Percentiles rank a stretch among this genome's conserved stretches.
Evolutionary conservation across 192 early-diverging fungal species (phyloP).

Genomic region (Jimgerdemannia lactiflua): DNA sequence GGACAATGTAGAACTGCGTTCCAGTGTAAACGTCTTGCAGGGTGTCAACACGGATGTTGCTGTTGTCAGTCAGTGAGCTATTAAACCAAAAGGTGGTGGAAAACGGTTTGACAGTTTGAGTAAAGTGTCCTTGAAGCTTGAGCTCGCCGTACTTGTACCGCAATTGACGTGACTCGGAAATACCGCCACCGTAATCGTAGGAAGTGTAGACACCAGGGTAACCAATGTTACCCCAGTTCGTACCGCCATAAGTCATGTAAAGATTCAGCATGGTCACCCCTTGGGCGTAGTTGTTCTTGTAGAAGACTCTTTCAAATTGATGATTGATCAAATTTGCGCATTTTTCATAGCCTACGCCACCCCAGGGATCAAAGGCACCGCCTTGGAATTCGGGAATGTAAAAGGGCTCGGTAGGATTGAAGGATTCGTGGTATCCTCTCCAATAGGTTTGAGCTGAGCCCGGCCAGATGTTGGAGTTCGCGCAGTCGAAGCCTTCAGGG

Average conservation of each 20-base stretch:
- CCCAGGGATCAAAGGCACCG: not conserved
- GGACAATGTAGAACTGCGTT: constrained; percentile 8
- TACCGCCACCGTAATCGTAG: constrained; percentile 10
- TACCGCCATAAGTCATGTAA: constrained; percentile 70
- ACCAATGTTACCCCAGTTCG: constrained; percentile 61
- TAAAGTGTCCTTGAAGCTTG: constrained; percentile 4
- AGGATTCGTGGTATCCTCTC: not conserved
- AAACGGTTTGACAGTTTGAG: not conserved
- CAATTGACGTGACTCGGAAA: constrained; percentile 7
- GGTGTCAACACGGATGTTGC: not conserved
- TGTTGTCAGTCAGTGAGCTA: constrained; percentile 1
- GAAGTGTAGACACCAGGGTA: constrained; percentile 5
- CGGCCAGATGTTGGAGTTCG: constrained; percentile 6
- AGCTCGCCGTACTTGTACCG: constrained; percentile 6
- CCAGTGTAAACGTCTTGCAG: not conserved
- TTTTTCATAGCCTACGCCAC: constrained; percentile 6
- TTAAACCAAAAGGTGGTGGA: not conserved
- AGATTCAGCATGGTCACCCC: constrained; percentile 55
- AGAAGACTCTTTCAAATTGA: constrained; percentile 19
- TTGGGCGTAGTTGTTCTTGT: constrained; percentile 44
- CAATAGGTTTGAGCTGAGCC: not conserved
- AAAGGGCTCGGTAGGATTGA: constrained; percentile 1
- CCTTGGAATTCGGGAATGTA: constrained; percentile 10
- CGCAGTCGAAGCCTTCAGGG: constrained; percentile 10
- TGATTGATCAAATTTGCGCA: constrained; percentile 3